A percentile compares a stretch with the other conserved stretches of the same genome.
These are phyloP conservation scores for Ochetophila trinervis DNA, from an alignment of 306 rosid genomes.

Conservation along the genomic window DNA sequence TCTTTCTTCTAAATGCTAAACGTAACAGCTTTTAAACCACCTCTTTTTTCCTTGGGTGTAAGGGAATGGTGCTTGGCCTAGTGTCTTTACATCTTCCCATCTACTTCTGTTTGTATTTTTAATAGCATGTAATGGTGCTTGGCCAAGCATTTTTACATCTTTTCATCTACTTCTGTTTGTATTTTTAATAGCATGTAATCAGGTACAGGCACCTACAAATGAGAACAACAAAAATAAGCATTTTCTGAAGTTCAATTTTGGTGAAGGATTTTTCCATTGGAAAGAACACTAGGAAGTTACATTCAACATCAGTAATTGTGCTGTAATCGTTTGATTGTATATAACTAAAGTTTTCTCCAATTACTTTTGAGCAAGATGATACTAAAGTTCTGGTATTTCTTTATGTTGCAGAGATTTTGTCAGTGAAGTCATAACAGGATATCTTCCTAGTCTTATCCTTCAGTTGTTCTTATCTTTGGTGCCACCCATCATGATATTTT, in stretches of 20 bases:
- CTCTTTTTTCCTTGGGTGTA: not conserved
- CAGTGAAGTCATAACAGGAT: conserved; percentile 77
- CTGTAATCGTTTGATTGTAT: not conserved
- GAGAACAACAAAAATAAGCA: no score
- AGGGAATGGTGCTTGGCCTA: not conserved
- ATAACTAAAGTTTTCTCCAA: not conserved
- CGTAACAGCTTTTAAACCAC: not conserved
- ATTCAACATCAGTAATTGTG: not conserved
- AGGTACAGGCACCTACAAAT: not conserved
- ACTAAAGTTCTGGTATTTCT: conserved; percentile 14
- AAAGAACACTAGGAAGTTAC: not conserved
- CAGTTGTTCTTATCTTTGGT: conserved; percentile 50
- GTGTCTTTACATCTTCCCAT: not conserved
- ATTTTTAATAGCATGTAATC: not conserved
- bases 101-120: not conserved
- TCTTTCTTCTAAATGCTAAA: conserved; percentile 11
- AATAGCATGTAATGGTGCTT: not conserved
- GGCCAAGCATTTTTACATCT: not conserved
- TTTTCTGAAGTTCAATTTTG: no score
- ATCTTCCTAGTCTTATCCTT: conserved; percentile 92
- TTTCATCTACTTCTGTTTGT: not conserved
- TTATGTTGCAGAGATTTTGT: conserved; percentile 63
- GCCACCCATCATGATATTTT: conserved; percentile 73
- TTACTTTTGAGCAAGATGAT: not conserved
- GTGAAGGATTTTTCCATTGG: no score